A percentile compares a stretch with the other conserved stretches of the same genome.
phyloP scores from a whole-genome alignment of 345 rosid genomes.

The Citrus glauca region DNA sequence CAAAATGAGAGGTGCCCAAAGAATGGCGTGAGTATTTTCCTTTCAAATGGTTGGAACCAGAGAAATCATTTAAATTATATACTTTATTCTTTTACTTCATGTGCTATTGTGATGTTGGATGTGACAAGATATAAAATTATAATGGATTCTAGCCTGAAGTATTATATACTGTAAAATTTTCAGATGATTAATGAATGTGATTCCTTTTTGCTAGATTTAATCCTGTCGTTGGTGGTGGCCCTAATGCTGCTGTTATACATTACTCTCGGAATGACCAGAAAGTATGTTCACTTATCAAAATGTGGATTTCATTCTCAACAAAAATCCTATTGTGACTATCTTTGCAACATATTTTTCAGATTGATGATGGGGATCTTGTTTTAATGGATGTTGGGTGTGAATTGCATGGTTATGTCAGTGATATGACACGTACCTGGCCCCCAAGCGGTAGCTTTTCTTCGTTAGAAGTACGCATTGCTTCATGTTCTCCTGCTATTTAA shows the following conservation, averaged over 20 bases:
- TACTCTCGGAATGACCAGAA: constrained; percentile 91
- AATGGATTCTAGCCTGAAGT: background rate
- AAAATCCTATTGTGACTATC: background rate
- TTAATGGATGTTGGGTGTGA: constrained; percentile 98
- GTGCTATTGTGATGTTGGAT: background rate
- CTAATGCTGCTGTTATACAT: constrained; percentile 86
- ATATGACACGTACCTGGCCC: constrained; percentile 96
- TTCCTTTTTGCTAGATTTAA: constrained; percentile 50
- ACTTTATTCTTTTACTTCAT: background rate
- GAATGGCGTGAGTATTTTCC: constrained; percentile 82
- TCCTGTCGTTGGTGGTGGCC: constrained; percentile 96
- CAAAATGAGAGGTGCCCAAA: constrained; percentile 87
- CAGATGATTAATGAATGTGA: constrained; percentile 4
- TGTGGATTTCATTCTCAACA: background rate
- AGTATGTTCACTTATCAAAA: constrained; percentile 39
- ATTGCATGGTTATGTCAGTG: constrained; percentile 92
- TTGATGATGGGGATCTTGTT: constrained; percentile 81
- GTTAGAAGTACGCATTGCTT: constrained; percentile 49
- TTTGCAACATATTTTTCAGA: constrained; percentile 37
- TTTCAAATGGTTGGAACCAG: constrained; percentile 13
- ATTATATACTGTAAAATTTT: background rate
- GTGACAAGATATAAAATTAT: background rate
- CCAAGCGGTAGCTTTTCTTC: constrained; percentile 76
- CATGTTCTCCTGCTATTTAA: background rate
- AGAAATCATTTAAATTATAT: background rate